phyloP scores from a whole-genome alignment of 495 filamentous ascomycete species.

The Aspergillus carlsbadensis region DNA sequence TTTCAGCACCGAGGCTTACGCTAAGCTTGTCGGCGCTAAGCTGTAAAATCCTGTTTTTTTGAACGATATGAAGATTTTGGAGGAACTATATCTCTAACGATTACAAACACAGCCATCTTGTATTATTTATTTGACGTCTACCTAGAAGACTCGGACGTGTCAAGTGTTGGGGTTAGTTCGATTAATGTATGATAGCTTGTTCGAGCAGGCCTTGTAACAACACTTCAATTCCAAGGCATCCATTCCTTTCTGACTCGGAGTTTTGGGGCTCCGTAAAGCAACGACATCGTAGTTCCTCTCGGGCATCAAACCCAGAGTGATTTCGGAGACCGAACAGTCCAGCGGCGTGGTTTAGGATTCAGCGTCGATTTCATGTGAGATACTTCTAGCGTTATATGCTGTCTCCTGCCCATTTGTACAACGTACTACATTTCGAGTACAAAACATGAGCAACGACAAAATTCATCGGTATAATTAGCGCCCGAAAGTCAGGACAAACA shows the following conservation, averaged over 20 bases:
- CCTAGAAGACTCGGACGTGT: conserved; percentile 34
- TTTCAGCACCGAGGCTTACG: conserved; percentile 95
- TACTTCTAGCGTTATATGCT: too few species aligned
- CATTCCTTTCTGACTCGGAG: neutral
- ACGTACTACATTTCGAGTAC: too few species aligned
- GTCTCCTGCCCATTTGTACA: too few species aligned
- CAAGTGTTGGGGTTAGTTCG: conserved; percentile 37
- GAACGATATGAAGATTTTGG: conserved; percentile 14
- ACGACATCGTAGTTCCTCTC: too few species aligned
- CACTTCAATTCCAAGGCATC: conserved; percentile 33
- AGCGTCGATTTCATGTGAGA: too few species aligned
- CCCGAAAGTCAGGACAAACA: neutral
- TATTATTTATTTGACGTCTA: conserved; percentile 29
- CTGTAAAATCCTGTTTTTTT: conserved; percentile 65
- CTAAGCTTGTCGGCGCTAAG: conserved; percentile 88
- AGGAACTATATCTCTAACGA: conserved; percentile 15
- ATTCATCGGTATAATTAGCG: neutral
- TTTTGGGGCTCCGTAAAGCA: too few species aligned
- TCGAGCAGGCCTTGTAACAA: conserved; percentile 50
- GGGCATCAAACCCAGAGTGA: too few species aligned
- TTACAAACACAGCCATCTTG: conserved; percentile 20
- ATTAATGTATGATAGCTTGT: conserved; percentile 50
- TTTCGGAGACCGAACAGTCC: too few species aligned
- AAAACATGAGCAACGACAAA: too few species aligned
- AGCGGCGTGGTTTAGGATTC: too few species aligned